Evolutionary conservation across 2,329 filamentous ascomycete species (phyloP), one percentile per base, ranked within the genome.

Genomic region (Neopestalotiopsis sp.): DNA sequence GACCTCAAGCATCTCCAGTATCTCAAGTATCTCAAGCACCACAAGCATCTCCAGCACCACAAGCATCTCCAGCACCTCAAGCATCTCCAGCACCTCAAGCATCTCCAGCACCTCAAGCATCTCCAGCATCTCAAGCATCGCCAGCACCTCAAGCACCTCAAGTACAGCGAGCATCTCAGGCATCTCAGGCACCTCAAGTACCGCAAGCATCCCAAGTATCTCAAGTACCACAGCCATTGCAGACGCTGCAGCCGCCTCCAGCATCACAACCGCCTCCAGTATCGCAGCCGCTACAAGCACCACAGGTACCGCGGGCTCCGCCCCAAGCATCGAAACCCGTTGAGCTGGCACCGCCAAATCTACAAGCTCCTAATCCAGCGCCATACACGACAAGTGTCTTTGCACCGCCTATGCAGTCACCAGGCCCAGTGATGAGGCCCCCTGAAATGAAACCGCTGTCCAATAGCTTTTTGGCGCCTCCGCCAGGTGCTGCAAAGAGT

Each of bases 331-430:
- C 67, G 32, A 72, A 72, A 56, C 69, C 64, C 3, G 49, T 71
- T 4, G 75, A 74, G 67, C 65, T 69, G 4, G 75, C 73, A 56
- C 68, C 73, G 12, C 71, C 71, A 59, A 74, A 76, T 59, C 71
- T 77, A 57, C 74, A 73, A 49, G 71, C 76, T n/a, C 75, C 76
- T 28, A 72, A 74, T 38, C 69, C 76, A 64, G 71, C 73, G 38
- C 72, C 73, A 67, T 79, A 78, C 66, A 78, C 77, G 38, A 76
- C 76, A 20, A 79, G 76, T 72, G 73, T 78, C 72, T 79, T 79
- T 66, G 77, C 76, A n/a, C 75, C 74, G 38, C 75, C 76, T 49
- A 67, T 71, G 58, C 73, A 75, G 56, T 70, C 73, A 17, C 74
- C 70, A 28, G 42, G 61, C 38, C 61, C 61, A 32, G 42, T 76